A percentile compares a stretch with the other conserved stretches of the same genome.
phyloP scores from a whole-genome alignment of 208 protist genomes.

The Trypanosoma conorhini region DNA sequence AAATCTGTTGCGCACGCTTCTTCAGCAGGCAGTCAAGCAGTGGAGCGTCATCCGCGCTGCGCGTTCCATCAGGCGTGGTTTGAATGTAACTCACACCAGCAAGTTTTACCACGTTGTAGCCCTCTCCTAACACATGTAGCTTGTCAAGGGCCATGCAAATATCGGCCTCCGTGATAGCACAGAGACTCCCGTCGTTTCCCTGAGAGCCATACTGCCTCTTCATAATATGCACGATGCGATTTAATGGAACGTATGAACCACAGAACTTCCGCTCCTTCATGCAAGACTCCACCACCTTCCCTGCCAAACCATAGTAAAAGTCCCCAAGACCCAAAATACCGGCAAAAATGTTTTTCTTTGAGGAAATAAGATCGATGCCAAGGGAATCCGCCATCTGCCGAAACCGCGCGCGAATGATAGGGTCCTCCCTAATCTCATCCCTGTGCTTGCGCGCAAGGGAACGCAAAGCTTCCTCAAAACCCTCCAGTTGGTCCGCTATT shows the following conservation, averaged over 20 bases:
- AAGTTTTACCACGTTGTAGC: conserved; percentile 78
- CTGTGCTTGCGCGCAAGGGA: conserved; percentile 59
- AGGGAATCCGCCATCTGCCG: conserved; percentile 87
- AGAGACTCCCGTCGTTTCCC: conserved; percentile 26
- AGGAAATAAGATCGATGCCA: conserved; percentile 85
- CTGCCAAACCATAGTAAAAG: conserved; percentile 85
- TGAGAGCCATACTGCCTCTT: conserved; percentile 58
- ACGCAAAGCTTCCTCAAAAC: conserved; percentile 68
- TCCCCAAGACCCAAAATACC: conserved; percentile 75
- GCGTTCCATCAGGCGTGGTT: conserved; percentile 69
- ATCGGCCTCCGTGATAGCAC: conserved; percentile 63
- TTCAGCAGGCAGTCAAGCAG: conserved; percentile 63
- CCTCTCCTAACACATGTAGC: conserved; percentile 66
- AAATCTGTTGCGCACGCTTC: conserved; percentile 47
- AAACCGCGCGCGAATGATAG: conserved; percentile 81
- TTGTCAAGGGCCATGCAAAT: conserved; percentile 72
- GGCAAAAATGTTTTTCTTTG: conserved; percentile 86
- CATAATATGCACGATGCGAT: conserved; percentile 53
- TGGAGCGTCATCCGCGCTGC: conserved; percentile 55
- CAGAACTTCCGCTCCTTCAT: conserved; percentile 87
- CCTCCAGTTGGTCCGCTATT: conserved; percentile 77
- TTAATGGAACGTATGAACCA: conserved; percentile 77
- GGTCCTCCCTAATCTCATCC: conserved; percentile 76
- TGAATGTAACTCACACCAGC: conserved; percentile 76
- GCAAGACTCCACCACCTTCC: conserved; percentile 80